Evolutionary conservation across 768 basidiomycete genomes (phyloP), one percentile per base, ranked within the genome.

Genomic region (Cubamyces lactineus): DNA sequence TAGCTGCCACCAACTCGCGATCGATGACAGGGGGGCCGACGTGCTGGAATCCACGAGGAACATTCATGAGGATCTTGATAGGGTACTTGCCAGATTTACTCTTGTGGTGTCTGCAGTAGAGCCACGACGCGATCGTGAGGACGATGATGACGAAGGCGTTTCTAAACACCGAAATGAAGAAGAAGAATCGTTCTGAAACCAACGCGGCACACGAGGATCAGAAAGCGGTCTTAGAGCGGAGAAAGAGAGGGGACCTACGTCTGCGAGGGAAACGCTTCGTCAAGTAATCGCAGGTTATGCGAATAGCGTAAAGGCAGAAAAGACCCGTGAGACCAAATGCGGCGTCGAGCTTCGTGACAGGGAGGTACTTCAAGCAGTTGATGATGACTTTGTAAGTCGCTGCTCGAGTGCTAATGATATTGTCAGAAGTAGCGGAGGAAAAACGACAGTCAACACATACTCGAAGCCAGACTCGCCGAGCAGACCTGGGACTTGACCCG

Each of bases 81-180:
- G 94, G 91, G 67, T 90, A 91, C 67, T 85, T 85, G 12, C 89
- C 91, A 1, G 80, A 78, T 40, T 75, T 72, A 34, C 74, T 79
- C 67, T 76, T 79, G 65, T 83, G 84, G 67, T 89, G 79, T 49
- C 87, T 85, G 69, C 86, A 86, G 73, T 92, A 91, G 9, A 96
- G 74, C 89, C 88, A 99, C 3, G 95, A 86, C 42, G 91, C 90
- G 61, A 97, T 78, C 5, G 94, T 95, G 69, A 97, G 77, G 67
- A 98, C 73, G 64, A 98, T 77, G 70, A 96, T 84, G 62, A 98
- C 94, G 72, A 98, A 92, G 13, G 91, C 92, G 65, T 91, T 91
- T 56, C 93, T 81, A 67, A 90, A 73, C 26, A 92, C 88, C 61
- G 84, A 85, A 63, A 89, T 69, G 76, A 93, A 94, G 79, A 94